Evolutionary conservation across 208 protist species (phyloP).

Genomic region (Porcisia hertigi): DNA sequence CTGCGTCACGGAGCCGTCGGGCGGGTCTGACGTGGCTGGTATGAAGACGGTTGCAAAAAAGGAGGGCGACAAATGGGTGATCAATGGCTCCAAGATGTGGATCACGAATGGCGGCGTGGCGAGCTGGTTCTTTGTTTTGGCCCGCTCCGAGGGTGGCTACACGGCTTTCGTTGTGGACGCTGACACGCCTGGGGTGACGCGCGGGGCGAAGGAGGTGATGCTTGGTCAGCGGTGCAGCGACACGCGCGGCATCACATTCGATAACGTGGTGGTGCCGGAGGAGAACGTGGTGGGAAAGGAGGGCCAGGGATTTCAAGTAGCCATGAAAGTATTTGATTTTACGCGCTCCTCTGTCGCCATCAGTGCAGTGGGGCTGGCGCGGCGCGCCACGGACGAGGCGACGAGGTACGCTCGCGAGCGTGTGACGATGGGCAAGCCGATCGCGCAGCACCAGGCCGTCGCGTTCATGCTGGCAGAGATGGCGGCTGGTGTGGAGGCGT

Average conservation of each 20-base stretch:
- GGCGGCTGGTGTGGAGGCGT: slow-evolving; percentile 86
- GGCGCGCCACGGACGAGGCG: slow-evolving; percentile 83
- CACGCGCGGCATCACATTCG: slow-evolving; percentile 91
- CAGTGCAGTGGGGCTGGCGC: slow-evolving; percentile 82
- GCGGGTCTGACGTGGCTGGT: slow-evolving; percentile 87
- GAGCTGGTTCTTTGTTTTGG: slow-evolving; percentile 93
- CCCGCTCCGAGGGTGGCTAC: slow-evolving; percentile 74
- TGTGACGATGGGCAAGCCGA: slow-evolving; percentile 85
- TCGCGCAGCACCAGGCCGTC: slow-evolving; percentile 85
- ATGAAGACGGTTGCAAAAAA: slow-evolving; percentile 87
- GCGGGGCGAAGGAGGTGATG: slow-evolving; percentile 87
- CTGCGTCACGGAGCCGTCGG: slow-evolving; percentile 85
- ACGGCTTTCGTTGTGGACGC: slow-evolving; percentile 90
- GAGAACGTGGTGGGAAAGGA: slow-evolving; percentile 74
- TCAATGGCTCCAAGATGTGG: slow-evolving; percentile 95
- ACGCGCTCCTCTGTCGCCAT: slow-evolving; percentile 84
- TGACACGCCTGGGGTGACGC: slow-evolving; percentile 81
- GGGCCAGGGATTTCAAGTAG: slow-evolving; percentile 86
- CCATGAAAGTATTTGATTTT: slow-evolving; percentile 90
- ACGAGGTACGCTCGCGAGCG: slow-evolving; percentile 73
- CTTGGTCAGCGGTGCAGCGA: slow-evolving; percentile 92
- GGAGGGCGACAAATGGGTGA: slow-evolving; percentile 85
- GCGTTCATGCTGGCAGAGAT: slow-evolving; percentile 92
- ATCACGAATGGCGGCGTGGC: slow-evolving; percentile 93
- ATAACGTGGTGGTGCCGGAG: slow-evolving; percentile 88